Evolutionary conservation across 148 eudicot species (phyloP).

Genomic region (Vaccinium macrocarpon): DNA sequence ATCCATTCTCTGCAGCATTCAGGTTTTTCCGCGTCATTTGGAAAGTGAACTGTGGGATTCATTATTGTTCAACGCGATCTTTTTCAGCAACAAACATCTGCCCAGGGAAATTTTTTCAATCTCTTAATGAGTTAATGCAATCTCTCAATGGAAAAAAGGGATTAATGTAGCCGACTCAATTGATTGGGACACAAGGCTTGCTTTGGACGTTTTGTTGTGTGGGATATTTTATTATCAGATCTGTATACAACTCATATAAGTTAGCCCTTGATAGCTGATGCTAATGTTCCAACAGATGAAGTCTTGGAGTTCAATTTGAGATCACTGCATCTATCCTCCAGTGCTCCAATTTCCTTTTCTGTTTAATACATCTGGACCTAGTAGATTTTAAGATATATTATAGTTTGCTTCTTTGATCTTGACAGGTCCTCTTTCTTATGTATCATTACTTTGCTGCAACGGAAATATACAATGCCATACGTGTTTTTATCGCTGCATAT

Average conservation of each 20-base stretch:
- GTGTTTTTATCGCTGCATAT: constrained; percentile 93
- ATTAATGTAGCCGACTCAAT: too few relatives aligned
- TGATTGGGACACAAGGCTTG: too few relatives aligned
- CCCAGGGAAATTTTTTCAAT: background rate
- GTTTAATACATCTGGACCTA: background rate
- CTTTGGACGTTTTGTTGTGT: background rate
- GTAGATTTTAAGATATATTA: background rate
- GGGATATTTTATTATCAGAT: background rate
- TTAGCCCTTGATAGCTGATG: background rate
- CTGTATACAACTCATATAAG: background rate
- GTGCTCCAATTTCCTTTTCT: background rate
- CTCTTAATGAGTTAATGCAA: background rate
- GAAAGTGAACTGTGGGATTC: background rate
- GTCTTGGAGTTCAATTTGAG: background rate
- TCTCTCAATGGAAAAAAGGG: too few relatives aligned
- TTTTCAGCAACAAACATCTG: background rate
- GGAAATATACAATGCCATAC: constrained; percentile 91
- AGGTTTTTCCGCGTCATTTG: background rate
- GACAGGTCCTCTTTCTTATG: constrained; percentile 86
- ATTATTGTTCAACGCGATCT: background rate
- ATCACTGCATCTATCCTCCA: background rate
- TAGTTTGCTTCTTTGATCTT: constrained; percentile 3
- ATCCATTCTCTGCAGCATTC: background rate
- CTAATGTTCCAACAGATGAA: background rate
- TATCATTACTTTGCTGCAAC: constrained; percentile 93